A percentile compares a stretch with the other conserved stretches of the same genome.
Evolutionary conservation across 2,329 filamentous ascomycete genomes (phyloP).

Genomic region (Coleophoma cylindrospora): DNA sequence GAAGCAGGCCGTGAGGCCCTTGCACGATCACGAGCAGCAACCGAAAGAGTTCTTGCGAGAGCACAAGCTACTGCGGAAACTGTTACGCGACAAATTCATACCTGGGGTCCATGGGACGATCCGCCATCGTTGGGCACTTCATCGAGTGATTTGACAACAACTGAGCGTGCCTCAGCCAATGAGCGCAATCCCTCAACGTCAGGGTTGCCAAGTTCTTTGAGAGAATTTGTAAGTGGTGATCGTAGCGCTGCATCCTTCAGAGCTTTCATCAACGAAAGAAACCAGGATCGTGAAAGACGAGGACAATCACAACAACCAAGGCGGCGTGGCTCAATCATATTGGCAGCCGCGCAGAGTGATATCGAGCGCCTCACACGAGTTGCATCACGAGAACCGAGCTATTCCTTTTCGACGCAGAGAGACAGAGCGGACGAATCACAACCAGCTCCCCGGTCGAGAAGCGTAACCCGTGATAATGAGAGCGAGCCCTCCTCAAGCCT

Average conservation of each 20-base stretch:
- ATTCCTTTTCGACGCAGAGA: background rate
- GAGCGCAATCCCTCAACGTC: slow-evolving; percentile 17
- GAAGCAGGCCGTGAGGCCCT: slow-evolving; percentile 16
- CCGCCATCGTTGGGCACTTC: slow-evolving; percentile 7
- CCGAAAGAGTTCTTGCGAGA: slow-evolving; percentile 3
- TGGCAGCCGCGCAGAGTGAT: slow-evolving; percentile 17
- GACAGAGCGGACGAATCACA: background rate
- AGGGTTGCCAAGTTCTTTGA: slow-evolving; percentile 19
- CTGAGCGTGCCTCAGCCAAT: slow-evolving; percentile 5
- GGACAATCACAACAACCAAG: slow-evolving; percentile 14
- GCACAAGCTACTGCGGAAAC: background rate
- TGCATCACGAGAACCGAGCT: background rate
- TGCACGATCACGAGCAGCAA: slow-evolving; percentile 8
- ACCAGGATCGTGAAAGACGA: slow-evolving; percentile 25
- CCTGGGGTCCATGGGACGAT: slow-evolving; percentile 10
- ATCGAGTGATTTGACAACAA: background rate
- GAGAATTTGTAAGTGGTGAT: slow-evolving; percentile 25
- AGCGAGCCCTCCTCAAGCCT: slow-evolving; percentile 17
- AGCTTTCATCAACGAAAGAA: slow-evolving; percentile 28
- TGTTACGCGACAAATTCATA: background rate
- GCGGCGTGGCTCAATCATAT: slow-evolving; percentile 17
- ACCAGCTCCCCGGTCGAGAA: too few species aligned
- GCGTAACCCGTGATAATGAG: background rate
- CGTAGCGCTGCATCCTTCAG: slow-evolving; percentile 23
- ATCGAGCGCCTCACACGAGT: slow-evolving; percentile 11